Evolutionary conservation across 305 asterid genomes (phyloP).

Genomic region (Plantago rigida): DNA sequence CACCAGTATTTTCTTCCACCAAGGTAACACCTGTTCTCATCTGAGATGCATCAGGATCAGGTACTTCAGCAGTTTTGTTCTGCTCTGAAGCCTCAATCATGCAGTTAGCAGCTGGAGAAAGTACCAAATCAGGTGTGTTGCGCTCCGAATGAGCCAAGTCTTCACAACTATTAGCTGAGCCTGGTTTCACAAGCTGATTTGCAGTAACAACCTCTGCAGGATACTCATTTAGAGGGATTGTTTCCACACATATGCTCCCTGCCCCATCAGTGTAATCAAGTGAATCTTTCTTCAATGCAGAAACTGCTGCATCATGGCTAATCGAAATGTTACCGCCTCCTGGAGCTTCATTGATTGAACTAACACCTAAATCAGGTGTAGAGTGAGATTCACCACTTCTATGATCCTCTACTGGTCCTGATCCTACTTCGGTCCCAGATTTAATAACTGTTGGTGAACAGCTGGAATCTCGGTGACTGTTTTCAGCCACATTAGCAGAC

Average conservation of each 20-base stretch:
- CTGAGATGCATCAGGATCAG: conserved; percentile 32
- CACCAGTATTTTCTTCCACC: conserved; percentile 29
- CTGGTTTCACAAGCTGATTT: conserved; percentile 28
- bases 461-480: conserved; percentile 39
- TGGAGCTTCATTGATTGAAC: conserved; percentile 24
- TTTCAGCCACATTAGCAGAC: conserved; percentile 87
- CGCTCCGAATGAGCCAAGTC: conserved; percentile 23
- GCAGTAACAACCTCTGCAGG: conserved; percentile 29
- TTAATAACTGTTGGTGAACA: conserved; percentile 36
- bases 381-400: conserved; percentile 29
- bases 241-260: conserved; percentile 27
- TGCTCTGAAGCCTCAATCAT: conserved; percentile 31
- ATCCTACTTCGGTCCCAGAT: conserved; percentile 33
- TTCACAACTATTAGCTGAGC: conserved; percentile 26
- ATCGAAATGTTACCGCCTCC: conserved; percentile 26
- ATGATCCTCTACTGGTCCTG: conserved; percentile 29
- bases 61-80: conserved; percentile 27
- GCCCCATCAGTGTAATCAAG: conserved; percentile 28
- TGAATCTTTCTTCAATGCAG: conserved; percentile 29
- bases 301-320: conserved; percentile 28
- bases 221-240: conserved; percentile 26
- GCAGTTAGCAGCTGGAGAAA: conserved; percentile 30
- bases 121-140: conserved; percentile 20
- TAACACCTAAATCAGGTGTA: conserved; percentile 29
- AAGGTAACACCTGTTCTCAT: conserved; percentile 30